These are phyloP conservation scores for Cyamopsis tetragonoloba DNA, from an alignment of 306 rosid genomes.

Conservation along the genomic window DNA sequence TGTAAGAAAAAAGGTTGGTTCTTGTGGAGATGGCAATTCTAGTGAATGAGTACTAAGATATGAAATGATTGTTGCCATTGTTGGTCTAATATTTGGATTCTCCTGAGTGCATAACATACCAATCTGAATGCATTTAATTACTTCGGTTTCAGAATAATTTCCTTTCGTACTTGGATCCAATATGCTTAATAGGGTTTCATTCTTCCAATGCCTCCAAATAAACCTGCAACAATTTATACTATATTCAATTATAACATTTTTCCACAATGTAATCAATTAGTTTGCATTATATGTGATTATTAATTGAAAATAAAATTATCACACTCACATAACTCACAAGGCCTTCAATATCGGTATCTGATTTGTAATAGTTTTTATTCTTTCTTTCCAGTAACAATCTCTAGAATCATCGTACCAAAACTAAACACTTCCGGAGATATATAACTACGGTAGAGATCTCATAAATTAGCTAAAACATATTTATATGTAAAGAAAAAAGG, in stretches of 20 bases:
- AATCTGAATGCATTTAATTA: conserved; percentile 29
- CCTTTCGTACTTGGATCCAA: conserved; percentile 34
- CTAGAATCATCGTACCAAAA: conserved; percentile 38
- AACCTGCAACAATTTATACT: conserved; percentile 19
- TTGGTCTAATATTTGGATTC: conserved; percentile 36
- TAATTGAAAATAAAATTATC: no score
- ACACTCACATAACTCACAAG: conserved; percentile 29
- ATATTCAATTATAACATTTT: no score
- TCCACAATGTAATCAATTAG: no score
- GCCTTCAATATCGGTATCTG: background rate
- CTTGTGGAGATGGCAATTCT: conserved; percentile 32
- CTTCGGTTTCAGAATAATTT: background rate
- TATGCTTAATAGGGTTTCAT: conserved; percentile 20
- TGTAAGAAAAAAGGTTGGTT: conserved; percentile 20
- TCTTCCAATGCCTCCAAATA: conserved; percentile 44
- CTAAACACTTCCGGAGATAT: conserved; percentile 46
- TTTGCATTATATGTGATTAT: no score
- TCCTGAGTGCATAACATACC: conserved; percentile 46
- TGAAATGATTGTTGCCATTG: conserved; percentile 29
- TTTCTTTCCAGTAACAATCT: conserved; percentile 40
- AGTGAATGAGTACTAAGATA: conserved; percentile 19
- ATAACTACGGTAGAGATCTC: conserved; percentile 14
- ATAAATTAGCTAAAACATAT: background rate
- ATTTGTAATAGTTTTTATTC: background rate
- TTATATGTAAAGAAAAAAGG: background rate